Conservation (phyloP, 441 rosid genomes). For the Populus tomentosa region DNA sequence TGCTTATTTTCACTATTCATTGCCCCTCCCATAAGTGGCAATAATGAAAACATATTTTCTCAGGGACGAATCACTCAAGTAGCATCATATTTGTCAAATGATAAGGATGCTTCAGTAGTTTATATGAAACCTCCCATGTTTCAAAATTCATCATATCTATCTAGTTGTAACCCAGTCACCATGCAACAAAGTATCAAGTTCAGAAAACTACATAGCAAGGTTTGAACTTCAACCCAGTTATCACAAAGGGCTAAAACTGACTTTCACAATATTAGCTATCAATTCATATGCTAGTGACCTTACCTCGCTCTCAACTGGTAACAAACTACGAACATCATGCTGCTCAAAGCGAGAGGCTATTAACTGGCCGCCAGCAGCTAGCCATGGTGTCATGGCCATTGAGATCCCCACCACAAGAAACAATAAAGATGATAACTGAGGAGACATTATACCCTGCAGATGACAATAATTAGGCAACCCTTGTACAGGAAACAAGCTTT, state of each 20-base stretch:
- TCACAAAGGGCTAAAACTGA: not conserved
- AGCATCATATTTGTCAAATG: not conserved
- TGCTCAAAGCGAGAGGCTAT: conserved; percentile 93
- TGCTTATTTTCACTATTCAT: not conserved
- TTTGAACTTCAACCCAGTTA: not conserved
- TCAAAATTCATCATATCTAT: not conserved
- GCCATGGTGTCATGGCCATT: conserved; percentile 98
- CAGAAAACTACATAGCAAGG: conserved; percentile 15
- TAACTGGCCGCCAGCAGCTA: conserved; percentile 98
- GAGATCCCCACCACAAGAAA: conserved; percentile 98
- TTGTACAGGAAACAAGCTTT: conserved; percentile 7
- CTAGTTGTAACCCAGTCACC: conserved; percentile 6
- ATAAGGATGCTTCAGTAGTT: not conserved
- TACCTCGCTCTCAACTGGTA: conserved; percentile 98
- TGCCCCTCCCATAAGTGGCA: not conserved
- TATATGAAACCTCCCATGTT: not conserved
- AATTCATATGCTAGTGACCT: conserved; percentile 16
- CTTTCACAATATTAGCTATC: conserved; percentile 1
- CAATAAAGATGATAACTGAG: conserved; percentile 84
- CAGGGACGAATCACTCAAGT: conserved; percentile 5
- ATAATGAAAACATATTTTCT: conserved; percentile 7
- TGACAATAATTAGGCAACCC: conserved; percentile 16
- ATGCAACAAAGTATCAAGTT: conserved; percentile 13
- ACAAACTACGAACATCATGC: conserved; percentile 92
- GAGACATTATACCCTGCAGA: conserved; percentile 93